Base-by-base conservation (phyloP, 345 rosid genomes). In the Moringa oleifera region DNA sequence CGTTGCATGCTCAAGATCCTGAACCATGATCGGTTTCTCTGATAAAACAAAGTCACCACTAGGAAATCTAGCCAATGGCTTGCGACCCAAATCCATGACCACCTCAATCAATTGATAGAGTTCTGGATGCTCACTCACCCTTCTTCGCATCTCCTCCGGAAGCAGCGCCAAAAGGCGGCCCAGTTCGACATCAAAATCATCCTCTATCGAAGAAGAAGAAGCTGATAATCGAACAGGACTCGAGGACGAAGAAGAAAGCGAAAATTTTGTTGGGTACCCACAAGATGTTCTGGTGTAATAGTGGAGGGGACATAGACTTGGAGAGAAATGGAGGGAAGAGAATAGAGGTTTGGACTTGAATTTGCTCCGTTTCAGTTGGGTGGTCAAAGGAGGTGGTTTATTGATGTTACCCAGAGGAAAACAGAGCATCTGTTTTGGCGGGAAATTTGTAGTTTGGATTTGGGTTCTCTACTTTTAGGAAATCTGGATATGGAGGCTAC, bases 21-120 rank as follows among this genome's bases (percentile, higher is more conserved):
- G 72, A 50, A 70, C 73, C 0, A 74, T 72, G 69, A 92, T 84
- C n/a, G 80, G 75, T 0, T 63, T 79, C 46, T 89, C 88, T 12
- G 91, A 84, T 63, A 89, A n/a, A 21, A 79, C 68, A 25, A 87
- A 84, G 57, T 92, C 98, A n/a, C 98, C 98, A 0, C 89, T 83
- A 18, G 96, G 98, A 66, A 89, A 92, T 53, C 98, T 79, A 21
- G 96, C 93, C 16, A 89, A 71, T 17, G 96, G 98, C 50, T 73
- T 79, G 53, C 98, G 88, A 33, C 98, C 98, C 74, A 92, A 75
- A 69, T 87, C 96, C 91, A 89, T 74, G 45, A 89, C 93, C 70
- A 89, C 86, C 75, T 92, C 98, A 20, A 89, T 81, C 67, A 92
- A 62, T 51, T 85, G 80, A 25, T 59, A 59, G 18, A 75, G 71